Evolutionary conservation across 2,329 filamentous ascomycete species (phyloP), one percentile per base, ranked within the genome.

Genomic region (Penicillium sp.): DNA sequence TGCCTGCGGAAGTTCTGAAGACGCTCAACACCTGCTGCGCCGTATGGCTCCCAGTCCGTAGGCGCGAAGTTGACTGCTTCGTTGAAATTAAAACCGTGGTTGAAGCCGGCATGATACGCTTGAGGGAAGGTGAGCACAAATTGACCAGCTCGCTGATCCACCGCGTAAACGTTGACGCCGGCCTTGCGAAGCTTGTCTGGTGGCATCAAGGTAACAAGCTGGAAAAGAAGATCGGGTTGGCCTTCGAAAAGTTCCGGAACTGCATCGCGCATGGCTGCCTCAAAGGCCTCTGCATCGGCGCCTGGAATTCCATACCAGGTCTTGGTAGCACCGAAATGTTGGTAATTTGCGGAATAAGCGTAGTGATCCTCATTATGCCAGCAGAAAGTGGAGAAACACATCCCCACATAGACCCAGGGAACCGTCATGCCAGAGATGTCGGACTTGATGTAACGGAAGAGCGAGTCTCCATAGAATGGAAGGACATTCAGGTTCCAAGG

Each of bases 341-440:
- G 94, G 69, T 97, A 99, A 66, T 99, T 99, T 52, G 94, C 90
- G 0, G 94, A 99, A 72, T 97, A 99, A 2, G 94, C 89, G 72
- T 96, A 97, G 71, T 99, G 94, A 69, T 99, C 94, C 71, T 99
- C 94, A 63, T 96, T 97, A 73, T 99, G 94, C 94, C 94, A 99
- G 75, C 94, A 99, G 71, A 99, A 99, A 0, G 94, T 97, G 0
- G 94, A 99, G 73, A 99, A 99, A 40, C 96, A 95, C 94, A 99
- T 99, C 61, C 94, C 94, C 4, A 99, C 94, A 71, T 99, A 99
- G 4, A 99, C 86, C 94, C 94, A 99, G 0, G 94, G 94, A 8
- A 99, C 93, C 0, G 94, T 99, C 94, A 99, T 99, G 38, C 94
- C 94, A 2, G 94, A 97, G 53, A 99, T 95, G 71, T 99, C 94